These are phyloP conservation scores for Backusella morwellensis DNA, from an alignment of 192 early-diverging fungal species.

Conservation along the genomic window DNA sequence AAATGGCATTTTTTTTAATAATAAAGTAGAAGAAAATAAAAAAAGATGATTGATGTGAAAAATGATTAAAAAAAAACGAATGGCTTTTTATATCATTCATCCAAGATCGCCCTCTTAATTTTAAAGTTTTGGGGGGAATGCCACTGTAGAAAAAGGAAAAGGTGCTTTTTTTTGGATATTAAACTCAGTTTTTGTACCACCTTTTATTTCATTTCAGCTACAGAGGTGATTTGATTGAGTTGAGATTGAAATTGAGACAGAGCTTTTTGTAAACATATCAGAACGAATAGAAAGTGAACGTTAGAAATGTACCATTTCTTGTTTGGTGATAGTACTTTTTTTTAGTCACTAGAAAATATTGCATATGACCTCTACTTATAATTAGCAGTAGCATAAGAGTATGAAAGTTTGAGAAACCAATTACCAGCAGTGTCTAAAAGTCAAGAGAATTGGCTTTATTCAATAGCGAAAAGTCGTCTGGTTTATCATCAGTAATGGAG, in stretches of 20 bases:
- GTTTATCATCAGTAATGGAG: too few species aligned
- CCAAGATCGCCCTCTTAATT: not conserved
- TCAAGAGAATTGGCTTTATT: too few species aligned
- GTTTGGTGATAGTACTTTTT: not conserved
- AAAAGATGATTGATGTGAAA: not conserved
- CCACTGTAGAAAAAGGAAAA: not conserved
- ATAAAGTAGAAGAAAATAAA: slow-evolving; percentile 10
- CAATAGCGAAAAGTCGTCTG: too few species aligned
- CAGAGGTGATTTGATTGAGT: not conserved
- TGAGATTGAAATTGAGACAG: not conserved
- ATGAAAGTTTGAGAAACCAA: too few species aligned
- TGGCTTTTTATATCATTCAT: not conserved
- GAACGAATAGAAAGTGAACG: not conserved
- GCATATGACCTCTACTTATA: too few species aligned
- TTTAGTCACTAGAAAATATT: not conserved
- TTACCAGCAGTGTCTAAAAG: too few species aligned
- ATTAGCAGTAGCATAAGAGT: too few species aligned
- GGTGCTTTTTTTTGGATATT: not conserved
- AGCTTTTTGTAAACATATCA: not conserved
- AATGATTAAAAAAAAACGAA: not conserved
- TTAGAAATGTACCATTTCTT: not conserved
- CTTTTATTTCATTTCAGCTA: not conserved
- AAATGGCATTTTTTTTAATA: not conserved
- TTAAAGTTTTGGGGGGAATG: not conserved
- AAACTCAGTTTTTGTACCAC: not conserved